A percentile compares a stretch with the other conserved stretches of the same genome.
Evolutionary conservation across 2,329 filamentous ascomycete genomes (phyloP).

Genomic region (Clonostachys chloroleuca): DNA sequence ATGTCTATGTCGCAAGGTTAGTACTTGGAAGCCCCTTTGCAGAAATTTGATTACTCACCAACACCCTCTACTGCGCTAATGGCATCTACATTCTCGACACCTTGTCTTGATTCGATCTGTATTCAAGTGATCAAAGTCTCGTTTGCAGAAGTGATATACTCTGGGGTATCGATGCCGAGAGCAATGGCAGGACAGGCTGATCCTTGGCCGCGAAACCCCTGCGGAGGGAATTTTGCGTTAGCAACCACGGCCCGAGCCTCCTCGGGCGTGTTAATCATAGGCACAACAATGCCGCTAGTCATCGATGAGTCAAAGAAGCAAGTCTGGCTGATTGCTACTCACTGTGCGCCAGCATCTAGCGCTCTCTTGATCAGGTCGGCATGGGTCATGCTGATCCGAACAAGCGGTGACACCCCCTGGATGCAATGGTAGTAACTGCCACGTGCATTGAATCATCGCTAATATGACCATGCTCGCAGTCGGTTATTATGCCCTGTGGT

Average conservation of each 20-base stretch:
- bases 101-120: conserved; percentile 37
- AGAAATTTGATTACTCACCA: background rate
- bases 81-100: conserved; percentile 35
- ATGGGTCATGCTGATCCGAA: conserved; percentile 24
- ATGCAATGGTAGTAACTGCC: conserved; percentile 33
- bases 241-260: conserved; percentile 28
- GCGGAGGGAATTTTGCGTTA: conserved; percentile 37
- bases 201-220: conserved; percentile 34
- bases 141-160: conserved; percentile 36
- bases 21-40: too few relatives aligned
- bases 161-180: conserved; percentile 26
- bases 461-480: conserved; percentile 38
- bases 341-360: conserved; percentile 32
- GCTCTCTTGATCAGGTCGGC: conserved; percentile 33
- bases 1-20: conserved; percentile 17
- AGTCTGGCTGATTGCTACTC: too few relatives aligned
- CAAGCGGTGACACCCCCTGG: conserved; percentile 30
- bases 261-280: conserved; percentile 34
- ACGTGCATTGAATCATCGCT: conserved; percentile 37
- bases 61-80: conserved; percentile 31
- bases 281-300: conserved; percentile 29
- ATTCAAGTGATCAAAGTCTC: conserved; percentile 35
- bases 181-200: conserved; percentile 33
- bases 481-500: conserved; percentile 33
- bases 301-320: too few relatives aligned